phyloP scores from a whole-genome alignment of 2,329 filamentous ascomycete species.

The Penicillium sp. region DNA sequence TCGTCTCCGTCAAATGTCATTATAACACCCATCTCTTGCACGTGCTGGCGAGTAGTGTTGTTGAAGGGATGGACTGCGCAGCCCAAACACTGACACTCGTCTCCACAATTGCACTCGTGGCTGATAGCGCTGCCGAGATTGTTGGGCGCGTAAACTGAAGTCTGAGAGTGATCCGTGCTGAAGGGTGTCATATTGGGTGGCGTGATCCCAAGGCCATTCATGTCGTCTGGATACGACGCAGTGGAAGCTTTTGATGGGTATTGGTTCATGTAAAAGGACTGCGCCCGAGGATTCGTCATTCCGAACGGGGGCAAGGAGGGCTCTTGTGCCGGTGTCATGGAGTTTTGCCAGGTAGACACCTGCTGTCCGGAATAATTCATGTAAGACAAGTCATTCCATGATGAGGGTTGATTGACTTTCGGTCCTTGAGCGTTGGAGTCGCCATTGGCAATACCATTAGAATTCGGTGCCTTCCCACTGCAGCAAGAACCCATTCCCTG shows the following conservation, averaged over 20 bases:
- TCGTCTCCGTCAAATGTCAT: conserved; percentile 39
- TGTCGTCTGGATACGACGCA: conserved; percentile 15
- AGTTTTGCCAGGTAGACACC: conserved; percentile 26
- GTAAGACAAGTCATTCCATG: conserved; percentile 18
- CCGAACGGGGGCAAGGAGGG: conserved; percentile 20
- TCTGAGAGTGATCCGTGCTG: conserved; percentile 9
- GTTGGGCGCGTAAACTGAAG: conserved; percentile 10
- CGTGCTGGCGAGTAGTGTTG: conserved; percentile 46
- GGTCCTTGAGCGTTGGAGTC: background rate
- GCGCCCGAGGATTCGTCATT: conserved; percentile 11
- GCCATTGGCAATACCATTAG: background rate
- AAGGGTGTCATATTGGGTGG: conserved; percentile 20
- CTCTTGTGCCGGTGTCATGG: conserved; percentile 14
- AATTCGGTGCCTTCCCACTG: conserved; percentile 15
- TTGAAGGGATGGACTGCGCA: conserved; percentile 52
- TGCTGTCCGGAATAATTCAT: conserved; percentile 17
- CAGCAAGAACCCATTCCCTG: conserved; percentile 34
- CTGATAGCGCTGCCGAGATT: conserved; percentile 21
- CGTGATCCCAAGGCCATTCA: conserved; percentile 20
- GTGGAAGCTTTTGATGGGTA: conserved; percentile 16
- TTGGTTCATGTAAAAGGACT: conserved; percentile 17
- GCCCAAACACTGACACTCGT: conserved; percentile 49
- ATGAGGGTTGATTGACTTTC: conserved; percentile 9
- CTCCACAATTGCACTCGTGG: conserved; percentile 46
- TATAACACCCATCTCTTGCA: conserved; percentile 49